Base-by-base conservation (phyloP, 768 basidiomycete genomes). In the Kwoniella botswanensis region DNA sequence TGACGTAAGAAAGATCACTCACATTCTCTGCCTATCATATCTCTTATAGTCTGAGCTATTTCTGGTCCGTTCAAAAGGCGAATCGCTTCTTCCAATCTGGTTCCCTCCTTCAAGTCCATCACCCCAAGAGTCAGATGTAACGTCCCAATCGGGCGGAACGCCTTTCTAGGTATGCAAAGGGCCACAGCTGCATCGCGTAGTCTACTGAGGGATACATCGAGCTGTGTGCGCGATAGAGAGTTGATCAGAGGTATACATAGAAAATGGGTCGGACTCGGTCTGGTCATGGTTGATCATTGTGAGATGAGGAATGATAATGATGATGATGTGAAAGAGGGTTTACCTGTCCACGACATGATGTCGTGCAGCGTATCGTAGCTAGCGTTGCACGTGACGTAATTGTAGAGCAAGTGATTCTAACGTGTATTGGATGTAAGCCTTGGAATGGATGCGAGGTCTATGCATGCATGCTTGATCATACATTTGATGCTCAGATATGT, bases 211-310 rank as follows among this genome's bases (percentile, higher is more conserved):
- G 55, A 56, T 3, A 50, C 22, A 5, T 54, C 65, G 12, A 66
- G 54, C 17, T 42, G 65, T 12, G 26, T 17, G 15, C 55, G 50
- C n/a, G 65, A 66, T 3, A 10, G 4, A 15, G 24, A 17, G 29
- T 42, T 66, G n/a, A 57, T 55, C 11, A 66, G 65, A 43, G 65
- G 55, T 66, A 66, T 46, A 41, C 65, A 66, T 57, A 66, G 26
- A 17, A 66, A 66, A 53, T 66, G 65, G 43, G 55, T 66, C 5
- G 57, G 57, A 7, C 35, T 26, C 9, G 17, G 26, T 18, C n/a
- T 26, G 12, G 57, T 26, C 57, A 59, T 59, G 24, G n/a, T 24
- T 24, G 24, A n/a, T 13, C 21, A 21, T 13, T 9, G 11, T 12
- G 21, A 35, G 3, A 35, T 35, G 35, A 35, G 21, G 11, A 12